phyloP scores from a whole-genome alignment of 371 early-diverging fungal genomes.

The Sporodiniella umbellata region DNA sequence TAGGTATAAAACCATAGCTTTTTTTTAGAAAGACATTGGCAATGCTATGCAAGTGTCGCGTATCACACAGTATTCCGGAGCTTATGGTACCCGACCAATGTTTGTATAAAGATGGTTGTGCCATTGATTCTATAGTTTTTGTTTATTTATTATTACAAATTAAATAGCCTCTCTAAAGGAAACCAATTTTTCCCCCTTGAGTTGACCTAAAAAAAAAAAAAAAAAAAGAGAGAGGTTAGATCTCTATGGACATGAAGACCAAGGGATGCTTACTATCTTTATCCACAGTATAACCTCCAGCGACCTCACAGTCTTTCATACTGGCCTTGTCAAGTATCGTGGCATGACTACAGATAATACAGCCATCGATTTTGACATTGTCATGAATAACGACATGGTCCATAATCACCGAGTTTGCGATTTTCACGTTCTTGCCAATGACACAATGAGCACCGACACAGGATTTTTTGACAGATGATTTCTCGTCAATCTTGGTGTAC shows the following conservation, averaged over 20 bases:
- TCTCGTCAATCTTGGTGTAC: slow-evolving; percentile 84
- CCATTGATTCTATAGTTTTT: no score
- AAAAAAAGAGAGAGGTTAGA: not conserved
- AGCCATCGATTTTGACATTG: slow-evolving; percentile 84
- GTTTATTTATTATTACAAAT: slow-evolving; percentile 6
- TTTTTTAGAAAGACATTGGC: no score
- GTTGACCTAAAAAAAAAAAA: slow-evolving; percentile 26
- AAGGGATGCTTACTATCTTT: slow-evolving; percentile 57
- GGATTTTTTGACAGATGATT: slow-evolving; percentile 88
- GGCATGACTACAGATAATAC: slow-evolving; percentile 82
- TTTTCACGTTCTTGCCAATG: slow-evolving; percentile 94
- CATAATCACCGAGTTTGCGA: slow-evolving; percentile 91
- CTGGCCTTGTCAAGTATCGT: slow-evolving; percentile 71
- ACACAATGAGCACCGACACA: slow-evolving; percentile 89
- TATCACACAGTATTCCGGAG: no score
- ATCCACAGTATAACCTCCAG: slow-evolving; percentile 65
- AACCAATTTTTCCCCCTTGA: slow-evolving; percentile 49
- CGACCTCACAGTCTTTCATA: slow-evolving; percentile 94
- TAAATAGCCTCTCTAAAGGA: slow-evolving; percentile 44
- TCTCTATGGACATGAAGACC: not conserved
- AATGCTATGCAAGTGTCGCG: no score
- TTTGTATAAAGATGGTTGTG: no score
- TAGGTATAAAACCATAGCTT: no score
- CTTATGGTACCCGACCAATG: no score
- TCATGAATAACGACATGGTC: slow-evolving; percentile 89